phyloP scores from a whole-genome alignment of 352 stramenopile species.

The Phytophthora chlamydospora region DNA sequence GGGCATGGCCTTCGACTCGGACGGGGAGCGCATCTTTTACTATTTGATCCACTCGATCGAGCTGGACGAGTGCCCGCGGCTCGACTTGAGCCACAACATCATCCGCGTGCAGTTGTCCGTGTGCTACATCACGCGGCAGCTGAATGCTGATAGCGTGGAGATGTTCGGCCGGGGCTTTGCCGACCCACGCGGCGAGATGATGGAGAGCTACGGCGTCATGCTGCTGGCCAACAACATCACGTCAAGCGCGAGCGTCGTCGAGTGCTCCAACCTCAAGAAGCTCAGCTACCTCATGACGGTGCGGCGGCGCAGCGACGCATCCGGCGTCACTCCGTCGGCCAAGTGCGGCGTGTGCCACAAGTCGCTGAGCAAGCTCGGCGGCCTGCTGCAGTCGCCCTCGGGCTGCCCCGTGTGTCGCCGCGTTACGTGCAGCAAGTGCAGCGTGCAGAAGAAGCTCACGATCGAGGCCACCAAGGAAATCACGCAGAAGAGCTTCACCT shows the following conservation, averaged over 20 bases:
- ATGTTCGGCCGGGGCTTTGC: slow-evolving; percentile 59
- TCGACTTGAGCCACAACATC: slow-evolving; percentile 38
- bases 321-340: slow-evolving; percentile 12
- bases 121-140: slow-evolving; percentile 55
- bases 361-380: slow-evolving; percentile 30
- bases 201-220: slow-evolving; percentile 43
- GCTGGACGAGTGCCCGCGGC: slow-evolving; percentile 30
- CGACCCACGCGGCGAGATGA: slow-evolving; percentile 47
- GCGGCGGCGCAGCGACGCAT: slow-evolving; percentile 25
- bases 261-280: slow-evolving; percentile 68
- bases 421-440: slow-evolving; percentile 52
- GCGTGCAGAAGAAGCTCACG: slow-evolving; percentile 54
- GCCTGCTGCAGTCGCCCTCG: slow-evolving; percentile 25
- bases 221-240: slow-evolving; percentile 46
- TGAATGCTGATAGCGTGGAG: slow-evolving; percentile 44
- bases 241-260: slow-evolving; percentile 32
- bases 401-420: slow-evolving; percentile 42
- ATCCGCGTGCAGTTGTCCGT: slow-evolving; percentile 46
- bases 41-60: slow-evolving; percentile 48
- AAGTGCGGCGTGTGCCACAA: slow-evolving; percentile 43
- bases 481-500: slow-evolving; percentile 60
- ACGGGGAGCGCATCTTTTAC: slow-evolving; percentile 51
- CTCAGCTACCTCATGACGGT: slow-evolving; percentile 58
- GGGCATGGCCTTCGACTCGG: slow-evolving; percentile 46
- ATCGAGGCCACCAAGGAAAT: slow-evolving; percentile 40